Evolutionary conservation across 768 basidiomycete species (phyloP).

Genomic region (Calocera viscosa): DNA sequence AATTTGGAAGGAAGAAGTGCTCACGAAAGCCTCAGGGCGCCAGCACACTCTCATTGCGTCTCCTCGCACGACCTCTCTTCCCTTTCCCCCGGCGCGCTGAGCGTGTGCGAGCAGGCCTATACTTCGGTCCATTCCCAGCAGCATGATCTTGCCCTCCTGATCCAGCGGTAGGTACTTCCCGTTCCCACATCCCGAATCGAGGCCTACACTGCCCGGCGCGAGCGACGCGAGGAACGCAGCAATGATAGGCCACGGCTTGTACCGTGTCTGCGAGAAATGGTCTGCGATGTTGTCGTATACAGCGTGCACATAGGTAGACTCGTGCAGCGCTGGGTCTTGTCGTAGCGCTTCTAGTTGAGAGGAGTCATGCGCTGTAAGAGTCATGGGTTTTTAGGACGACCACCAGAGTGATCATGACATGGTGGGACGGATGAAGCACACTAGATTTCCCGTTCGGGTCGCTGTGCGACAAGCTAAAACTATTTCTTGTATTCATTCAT

Average conservation of each 20-base stretch:
- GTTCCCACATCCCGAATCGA: constrained; percentile 94
- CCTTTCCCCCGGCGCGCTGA: constrained; percentile 40
- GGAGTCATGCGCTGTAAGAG: not conserved
- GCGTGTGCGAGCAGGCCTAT: constrained; percentile 67
- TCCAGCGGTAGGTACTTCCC: constrained; percentile 89
- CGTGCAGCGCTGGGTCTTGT: not conserved
- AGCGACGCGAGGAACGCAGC: constrained; percentile 57
- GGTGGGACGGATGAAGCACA: too few relatives aligned
- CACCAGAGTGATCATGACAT: not conserved
- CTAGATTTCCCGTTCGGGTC: too few relatives aligned
- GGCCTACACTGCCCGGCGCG: constrained; percentile 66
- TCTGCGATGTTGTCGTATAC: constrained; percentile 76
- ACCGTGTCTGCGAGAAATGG: constrained; percentile 81
- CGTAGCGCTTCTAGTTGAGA: not conserved
- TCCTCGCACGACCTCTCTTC: constrained; percentile 65
- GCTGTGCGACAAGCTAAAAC: too few relatives aligned
- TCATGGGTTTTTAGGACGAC: not conserved
- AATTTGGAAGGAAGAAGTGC: constrained; percentile 20
- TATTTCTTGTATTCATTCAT: too few relatives aligned
- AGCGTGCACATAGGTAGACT: constrained; percentile 47
- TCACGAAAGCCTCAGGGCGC: constrained; percentile 70
- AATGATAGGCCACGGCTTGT: constrained; percentile 93
- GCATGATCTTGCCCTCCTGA: constrained; percentile 48
- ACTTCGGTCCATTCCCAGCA: constrained; percentile 77
- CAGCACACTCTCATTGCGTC: constrained; percentile 63